Base-by-base conservation (phyloP, 2,329 filamentous ascomycete species). In the Colletotrichum tamarilloi region DNA sequence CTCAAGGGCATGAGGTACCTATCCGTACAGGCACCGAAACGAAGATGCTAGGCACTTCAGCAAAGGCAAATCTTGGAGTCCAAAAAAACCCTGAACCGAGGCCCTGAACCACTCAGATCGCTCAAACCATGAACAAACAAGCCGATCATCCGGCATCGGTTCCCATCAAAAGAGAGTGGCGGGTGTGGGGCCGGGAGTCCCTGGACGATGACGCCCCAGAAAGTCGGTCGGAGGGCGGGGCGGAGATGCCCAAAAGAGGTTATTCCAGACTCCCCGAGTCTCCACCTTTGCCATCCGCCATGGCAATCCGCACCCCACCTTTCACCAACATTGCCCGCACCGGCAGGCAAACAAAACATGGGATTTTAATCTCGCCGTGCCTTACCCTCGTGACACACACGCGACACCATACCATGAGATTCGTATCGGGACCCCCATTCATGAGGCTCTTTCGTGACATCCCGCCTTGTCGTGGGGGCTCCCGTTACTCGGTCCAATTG, bases 231-330 rank as follows among this genome's bases (percentile, higher is more conserved):
- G 52, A 62, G 65, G 42, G 69, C 69, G 69, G 69, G 62, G 73
- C 73, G 73, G 73, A 73, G 70, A 66, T 70, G 66, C 73, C 73
- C 70, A 73, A 75, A 73, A 52, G 58, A 66, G 73, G 38, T 64
- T 24, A 38, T 30, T 57, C 65, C 42, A 62, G 38, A 42, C 38
- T 19, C 6, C 16, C 38, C 38, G 38, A 35, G 16, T 28, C 28
- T 32, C 55, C 49, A 52, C 46, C 35, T 16, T 56, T 58, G n/a
- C 26, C 66, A 58, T 62, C 57, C 68, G 42, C 28, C 68, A 49
- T 49, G 19, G 42, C 19, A 49, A 49, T n/a, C 42, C 19, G 42
- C 19, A 4, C 42, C 42, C 42, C 42, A 49, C 8, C 19, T 1
- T n/a, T 11, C 42, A 49, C 19, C 42, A 22, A 26, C 16, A 14